Conservation (phyloP, 305 asterid genomes). For the Nicotiana rustica region DNA sequence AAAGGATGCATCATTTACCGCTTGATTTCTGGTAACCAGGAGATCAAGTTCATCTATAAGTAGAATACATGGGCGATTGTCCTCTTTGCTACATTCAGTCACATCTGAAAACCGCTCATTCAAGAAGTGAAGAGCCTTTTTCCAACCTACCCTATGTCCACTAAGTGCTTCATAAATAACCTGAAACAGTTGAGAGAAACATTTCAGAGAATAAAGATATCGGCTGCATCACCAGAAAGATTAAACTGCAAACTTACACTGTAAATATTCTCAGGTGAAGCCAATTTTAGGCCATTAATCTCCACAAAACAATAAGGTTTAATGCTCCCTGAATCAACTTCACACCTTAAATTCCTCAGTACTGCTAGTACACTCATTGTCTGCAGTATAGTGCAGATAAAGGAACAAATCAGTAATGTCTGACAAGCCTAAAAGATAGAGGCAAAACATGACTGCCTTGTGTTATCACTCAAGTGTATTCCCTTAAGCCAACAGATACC, state of each 20-base stretch:
- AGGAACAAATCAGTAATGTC: constrained; percentile 33
- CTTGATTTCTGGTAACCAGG: constrained; percentile 91
- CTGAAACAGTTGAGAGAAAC: constrained; percentile 53
- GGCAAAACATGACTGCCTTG: background rate
- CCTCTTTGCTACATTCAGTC: constrained; percentile 54
- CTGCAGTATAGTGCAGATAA: constrained; percentile 60
- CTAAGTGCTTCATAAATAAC: constrained; percentile 90
- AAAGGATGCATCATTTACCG: constrained; percentile 56
- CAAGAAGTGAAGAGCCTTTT: constrained; percentile 84
- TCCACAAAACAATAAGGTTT: constrained; percentile 92
- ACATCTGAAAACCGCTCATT: constrained; percentile 84
- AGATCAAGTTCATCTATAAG: constrained; percentile 97
- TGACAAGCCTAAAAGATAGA: constrained; percentile 27
- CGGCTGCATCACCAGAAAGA: constrained; percentile 1
- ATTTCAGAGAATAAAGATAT: constrained; percentile 9
- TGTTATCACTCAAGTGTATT: background rate
- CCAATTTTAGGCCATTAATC: constrained; percentile 93
- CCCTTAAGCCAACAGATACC: constrained; percentile 52
- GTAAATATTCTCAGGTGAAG: constrained; percentile 92
- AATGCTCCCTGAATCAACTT: constrained; percentile 81
- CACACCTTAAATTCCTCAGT: constrained; percentile 80
- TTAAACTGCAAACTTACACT: constrained; percentile 56
- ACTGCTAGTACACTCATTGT: constrained; percentile 94
- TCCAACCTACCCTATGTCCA: constrained; percentile 96
- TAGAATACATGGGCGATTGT: constrained; percentile 82